Percentiles rank a stretch among this genome's conserved stretches.
phyloP scores from a whole-genome alignment of 305 asterid genomes.

The Striga hermonthica region DNA sequence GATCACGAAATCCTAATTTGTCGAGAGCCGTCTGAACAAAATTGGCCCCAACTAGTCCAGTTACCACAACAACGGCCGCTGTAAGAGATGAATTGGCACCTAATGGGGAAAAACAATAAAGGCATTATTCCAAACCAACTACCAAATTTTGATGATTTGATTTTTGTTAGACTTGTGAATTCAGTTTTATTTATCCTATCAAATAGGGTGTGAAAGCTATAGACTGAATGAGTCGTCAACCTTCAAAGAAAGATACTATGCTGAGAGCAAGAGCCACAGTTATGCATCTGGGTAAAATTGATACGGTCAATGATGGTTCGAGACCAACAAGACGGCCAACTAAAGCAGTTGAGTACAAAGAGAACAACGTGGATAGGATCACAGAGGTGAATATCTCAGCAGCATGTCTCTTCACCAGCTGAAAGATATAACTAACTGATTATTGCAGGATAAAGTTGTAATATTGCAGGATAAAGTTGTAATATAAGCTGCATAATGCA shows the following conservation, averaged over 20 bases:
- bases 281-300: constrained; percentile 92
- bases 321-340: constrained; percentile 73
- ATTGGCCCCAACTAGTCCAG: constrained; percentile 94
- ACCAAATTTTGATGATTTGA: too few species aligned
- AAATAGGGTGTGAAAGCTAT: too few species aligned
- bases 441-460: too few species aligned
- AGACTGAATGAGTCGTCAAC: constrained; percentile 29
- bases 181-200: too few species aligned
- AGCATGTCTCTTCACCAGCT: constrained; percentile 97
- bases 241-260: constrained; percentile 92
- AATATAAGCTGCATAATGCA: background rate
- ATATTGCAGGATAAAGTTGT: too few species aligned
- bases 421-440: constrained; percentile 27
- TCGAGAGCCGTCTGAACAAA: constrained; percentile 84
- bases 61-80: constrained; percentile 92
- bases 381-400: constrained; percentile 93
- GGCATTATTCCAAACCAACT: constrained; percentile 3
- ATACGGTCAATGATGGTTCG: constrained; percentile 69
- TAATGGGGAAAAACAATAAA: constrained; percentile 23
- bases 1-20: constrained; percentile 79
- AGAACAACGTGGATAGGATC: constrained; percentile 66
- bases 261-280: constrained; percentile 98
- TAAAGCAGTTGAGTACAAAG: constrained; percentile 86
- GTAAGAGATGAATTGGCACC: constrained; percentile 97
- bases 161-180: too few species aligned